Evolutionary conservation across 139 green algal genomes (phyloP), one percentile per base, ranked within the genome.

Genomic region (Gonium pectorale): DNA sequence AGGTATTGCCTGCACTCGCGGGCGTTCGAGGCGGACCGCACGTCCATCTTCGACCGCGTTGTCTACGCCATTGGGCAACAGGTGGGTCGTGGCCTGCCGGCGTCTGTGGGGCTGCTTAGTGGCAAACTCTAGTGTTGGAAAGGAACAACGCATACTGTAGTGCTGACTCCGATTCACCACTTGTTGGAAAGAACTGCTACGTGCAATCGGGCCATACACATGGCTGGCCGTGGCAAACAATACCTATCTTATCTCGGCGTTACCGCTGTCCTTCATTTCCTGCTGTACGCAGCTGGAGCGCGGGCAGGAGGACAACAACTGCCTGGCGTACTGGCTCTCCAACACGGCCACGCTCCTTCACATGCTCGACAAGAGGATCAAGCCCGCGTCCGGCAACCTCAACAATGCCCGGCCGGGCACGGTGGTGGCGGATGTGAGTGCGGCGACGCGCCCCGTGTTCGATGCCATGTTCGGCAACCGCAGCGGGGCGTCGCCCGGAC

Each of bases 321-420:
- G 87, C 83, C 92, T 99, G 13, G 84, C 92, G 51, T 99, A 99
- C 94, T 99, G 97, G 95, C 92, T 99, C 2, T 94, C 93, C 78
- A 98, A 98, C 91, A 98, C 96, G 4, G 94, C 97, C 56, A 97
- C 97, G 68, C 95, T 99, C 82, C 94, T 98, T 49, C 94, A 96
- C 89, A 91, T 99, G 86, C 93, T 99, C 86, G 95, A 99, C 81
- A 93, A 93, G 88, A 96, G 97, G 90, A 97, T 96, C 92, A 97
- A 96, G 91, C 93, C 95, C 15, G 93, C 94, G 41, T 92, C 83
- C 43, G 88, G 86, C n/a, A 43, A 41, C 62, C n/a, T 68, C n/a
- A 86, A 86, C 62, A 41, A 68, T 17, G 31, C 62, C 6, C 62
- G 62, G 43, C 71, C 74, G 51, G 66, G 75, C 37, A 41, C 56